These are phyloP conservation scores for Fusarium agapanthi DNA, from an alignment of 2,329 filamentous ascomycete genomes.

Conservation along the genomic window DNA sequence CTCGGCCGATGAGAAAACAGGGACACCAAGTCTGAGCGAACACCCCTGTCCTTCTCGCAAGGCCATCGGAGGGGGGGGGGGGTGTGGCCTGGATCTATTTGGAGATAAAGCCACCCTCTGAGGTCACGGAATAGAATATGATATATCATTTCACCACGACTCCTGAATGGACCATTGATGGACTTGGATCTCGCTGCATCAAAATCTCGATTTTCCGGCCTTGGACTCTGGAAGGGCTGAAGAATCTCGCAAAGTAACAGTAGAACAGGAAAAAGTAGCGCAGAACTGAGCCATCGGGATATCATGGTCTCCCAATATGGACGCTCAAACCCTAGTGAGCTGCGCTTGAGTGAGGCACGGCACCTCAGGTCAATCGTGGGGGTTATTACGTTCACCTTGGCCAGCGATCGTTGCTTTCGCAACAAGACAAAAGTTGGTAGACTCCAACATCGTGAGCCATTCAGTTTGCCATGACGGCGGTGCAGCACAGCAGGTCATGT, in stretches of 20 bases:
- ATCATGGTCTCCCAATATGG: slow-evolving; percentile 1
- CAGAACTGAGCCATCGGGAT: not conserved
- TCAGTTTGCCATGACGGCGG: slow-evolving; percentile 36
- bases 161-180: slow-evolving; percentile 33
- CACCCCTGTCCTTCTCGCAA: slow-evolving; percentile 9
- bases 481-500: slow-evolving; percentile 28
- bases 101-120: slow-evolving; percentile 32
- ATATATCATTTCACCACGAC: slow-evolving; percentile 32
- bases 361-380: slow-evolving; percentile 16
- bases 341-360: slow-evolving; percentile 24
- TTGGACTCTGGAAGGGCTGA: slow-evolving; percentile 7
- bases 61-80: not conserved
- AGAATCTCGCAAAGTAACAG: slow-evolving; percentile 7
- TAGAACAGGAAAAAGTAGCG: not conserved
- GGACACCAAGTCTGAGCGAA: slow-evolving; percentile 12
- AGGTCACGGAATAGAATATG: slow-evolving; percentile 25
- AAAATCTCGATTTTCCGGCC: slow-evolving; percentile 38
- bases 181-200: slow-evolving; percentile 35
- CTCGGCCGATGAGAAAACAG: slow-evolving; percentile 43
- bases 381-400: slow-evolving; percentile 6
- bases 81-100: slow-evolving; percentile 12
- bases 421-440: not conserved
- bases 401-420: slow-evolving; percentile 1
- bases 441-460: slow-evolving; percentile 11
- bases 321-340: slow-evolving; percentile 7